Evolutionary conservation across 1,284 basidiomycete species (phyloP), one percentile per base, ranked within the genome.

Genomic region (Rugosomyces carneus): DNA sequence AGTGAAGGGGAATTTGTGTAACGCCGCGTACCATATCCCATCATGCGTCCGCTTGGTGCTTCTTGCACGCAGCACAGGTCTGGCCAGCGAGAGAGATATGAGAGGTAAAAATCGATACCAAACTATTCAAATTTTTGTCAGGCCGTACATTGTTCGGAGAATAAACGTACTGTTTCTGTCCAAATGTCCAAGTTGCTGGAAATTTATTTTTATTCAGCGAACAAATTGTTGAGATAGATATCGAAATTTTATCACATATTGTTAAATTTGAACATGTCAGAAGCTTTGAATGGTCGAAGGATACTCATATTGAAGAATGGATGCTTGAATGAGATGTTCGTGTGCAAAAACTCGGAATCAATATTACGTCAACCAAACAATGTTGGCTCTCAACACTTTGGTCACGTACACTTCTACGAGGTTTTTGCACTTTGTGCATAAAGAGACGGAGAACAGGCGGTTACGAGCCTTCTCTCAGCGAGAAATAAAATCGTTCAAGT

Each of bases 141-240:
- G 18, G 36, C 5, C 20, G 42, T 29, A 16, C 16, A 11, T 15
- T 18, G 37, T 10, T 7, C 10, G 8, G 20, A 38, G 40, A 19
- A 29, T 13, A 2, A 36, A 63, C 78, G 57, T 57, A 89, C 88
- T 15, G 93, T 95, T 69, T 95, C 93, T 38, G 92, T 95, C 89
- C 89, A 95, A 44, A 93, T 73, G 63, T 95, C 92, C 59, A 94
- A 69, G 63, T 95, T 95, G 50, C 93, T 93, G n/a, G n/a, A n/a
- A n/a, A n/a, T n/a, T n/a, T n/a, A n/a, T n/a, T n/a, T n/a, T n/a
- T n/a, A 27, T 34, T 48, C 32, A 40, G 32, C 49, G 9, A 51
- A 26, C 5, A 15, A 5, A 20, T 16, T 27, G 18, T 44, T 3
- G 19, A 16, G 5, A 16, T 5, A 34, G n/a, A 34, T 16, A 3